A percentile compares a stretch with the other conserved stretches of the same genome.
phyloP scores from a whole-genome alignment of 148 eudicot species.

The Fagopyrum esculentum region DNA sequence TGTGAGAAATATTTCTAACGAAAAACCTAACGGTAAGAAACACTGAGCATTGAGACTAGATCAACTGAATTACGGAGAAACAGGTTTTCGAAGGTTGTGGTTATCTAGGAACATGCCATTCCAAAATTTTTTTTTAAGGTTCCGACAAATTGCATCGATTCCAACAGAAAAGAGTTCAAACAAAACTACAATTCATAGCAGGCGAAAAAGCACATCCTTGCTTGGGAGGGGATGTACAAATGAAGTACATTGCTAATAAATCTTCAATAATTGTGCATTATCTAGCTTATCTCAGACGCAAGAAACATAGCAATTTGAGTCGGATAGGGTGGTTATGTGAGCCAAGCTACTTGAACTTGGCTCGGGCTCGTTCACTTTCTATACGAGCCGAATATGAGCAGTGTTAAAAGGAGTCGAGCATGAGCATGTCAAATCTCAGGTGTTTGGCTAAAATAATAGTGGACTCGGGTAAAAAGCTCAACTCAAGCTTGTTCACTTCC shows the following conservation, averaged over 20 bases:
- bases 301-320: not conserved
- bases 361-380: no score
- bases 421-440: no score
- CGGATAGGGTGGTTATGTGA: no score
- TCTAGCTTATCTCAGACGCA: not conserved
- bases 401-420: no score
- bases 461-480: no score
- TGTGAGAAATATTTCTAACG: not conserved
- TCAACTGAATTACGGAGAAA: not conserved
- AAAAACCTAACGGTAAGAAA: not conserved
- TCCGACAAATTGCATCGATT: not conserved
- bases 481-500: no score
- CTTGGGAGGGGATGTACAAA: not conserved
- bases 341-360: no score
- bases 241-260: not conserved
- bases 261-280: not conserved
- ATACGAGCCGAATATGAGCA: no score
- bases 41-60: not conserved
- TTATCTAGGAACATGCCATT: not conserved
- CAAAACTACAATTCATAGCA: not conserved
- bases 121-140: not conserved
- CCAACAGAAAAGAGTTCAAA: constrained; percentile 2
- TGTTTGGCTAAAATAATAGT: no score
- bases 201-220: not conserved
- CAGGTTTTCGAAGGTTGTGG: not conserved